Evolutionary conservation across 2,329 filamentous ascomycete species (phyloP), one percentile per base, ranked within the genome.

Genomic region (Celoporthe dispersa): DNA sequence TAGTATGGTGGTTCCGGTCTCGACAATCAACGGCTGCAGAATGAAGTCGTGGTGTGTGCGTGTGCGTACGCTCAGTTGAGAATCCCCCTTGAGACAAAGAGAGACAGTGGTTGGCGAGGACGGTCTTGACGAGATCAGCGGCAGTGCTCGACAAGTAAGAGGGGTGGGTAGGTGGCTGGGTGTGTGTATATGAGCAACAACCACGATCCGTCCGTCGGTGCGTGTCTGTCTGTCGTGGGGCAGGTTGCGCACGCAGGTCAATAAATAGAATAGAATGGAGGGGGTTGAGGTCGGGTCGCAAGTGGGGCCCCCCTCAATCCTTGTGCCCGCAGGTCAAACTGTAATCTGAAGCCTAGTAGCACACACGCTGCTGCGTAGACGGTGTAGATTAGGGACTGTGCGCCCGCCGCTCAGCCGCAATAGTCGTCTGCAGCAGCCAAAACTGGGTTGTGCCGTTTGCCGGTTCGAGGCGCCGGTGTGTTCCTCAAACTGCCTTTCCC

Each of bases 201-300:
- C 44, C 44, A 48, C 44, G 6, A 48, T n/a, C 8, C 44, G 44
- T 48, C 22, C 19, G 37, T 39, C 64, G 33, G 63, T 25, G 41
- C 59, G 68, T 67, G 41, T 37, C 22, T 63, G 33, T 55, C 33
- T 44, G 66, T 64, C 41, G 57, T 63, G 64, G 57, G 60, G 35
- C 51, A 53, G 55, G 8, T 53, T 35, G 55, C 62, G 39, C 37
- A 59, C 41, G 31, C 37, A 53, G 16, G 60, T 37, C 48, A 70
- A 70, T 65, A 65, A 65, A 65, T 67, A 71, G 70, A 53, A 57
- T 65, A 57, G 70, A 66, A 63, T 64, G 66, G 67, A 25, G 25
- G 37, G 57, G 39, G 57, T 67, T 37, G 57, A 51, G 28, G 66
- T 61, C 55, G 57, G 55, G 66, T 60, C 57, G 55, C 55, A 61